Evolutionary conservation across 257 asterid genomes (phyloP).

Genomic region (Solanum lycopersicoides): DNA sequence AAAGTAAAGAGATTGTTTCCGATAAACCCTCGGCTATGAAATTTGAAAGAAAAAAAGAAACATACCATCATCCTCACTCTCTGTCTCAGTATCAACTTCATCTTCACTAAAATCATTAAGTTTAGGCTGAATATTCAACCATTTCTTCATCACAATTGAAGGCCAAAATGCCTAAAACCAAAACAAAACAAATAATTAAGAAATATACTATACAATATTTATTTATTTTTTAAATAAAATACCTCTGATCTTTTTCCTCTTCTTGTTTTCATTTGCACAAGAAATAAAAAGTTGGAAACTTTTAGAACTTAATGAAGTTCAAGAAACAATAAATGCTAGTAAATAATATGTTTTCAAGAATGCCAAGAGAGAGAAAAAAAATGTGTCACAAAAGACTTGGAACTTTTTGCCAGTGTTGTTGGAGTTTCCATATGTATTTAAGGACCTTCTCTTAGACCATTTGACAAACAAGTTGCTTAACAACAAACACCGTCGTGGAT

Average conservation of each 20-base stretch:
- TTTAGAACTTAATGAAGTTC: slow-evolving; percentile 1
- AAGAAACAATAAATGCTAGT: background rate
- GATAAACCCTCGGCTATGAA: background rate
- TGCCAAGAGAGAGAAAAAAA: background rate
- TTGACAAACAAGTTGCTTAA: background rate
- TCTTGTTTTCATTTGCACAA: slow-evolving; percentile 31
- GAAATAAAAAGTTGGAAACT: background rate
- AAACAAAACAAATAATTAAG: background rate
- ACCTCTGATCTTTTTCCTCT: slow-evolving; percentile 66
- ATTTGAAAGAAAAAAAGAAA: background rate
- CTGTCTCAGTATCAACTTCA: slow-evolving; percentile 75
- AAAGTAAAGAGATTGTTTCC: background rate
- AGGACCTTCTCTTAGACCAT: background rate
- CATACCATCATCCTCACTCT: slow-evolving; percentile 83
- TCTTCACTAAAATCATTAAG: slow-evolving; percentile 84
- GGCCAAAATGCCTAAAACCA: slow-evolving; percentile 79
- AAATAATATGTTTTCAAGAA: background rate
- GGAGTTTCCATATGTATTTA: slow-evolving; percentile 5
- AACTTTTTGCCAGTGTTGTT: slow-evolving; percentile 6
- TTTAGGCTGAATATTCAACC: slow-evolving; percentile 80
- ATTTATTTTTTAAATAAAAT: no score
- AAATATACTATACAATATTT: background rate
- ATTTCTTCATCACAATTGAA: slow-evolving; percentile 83
- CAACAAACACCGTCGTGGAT: rapidly evolving
- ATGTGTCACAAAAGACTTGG: background rate